These are phyloP conservation scores for Excoecaria agallocha DNA, from an alignment of 345 rosid genomes.

Conservation along the genomic window DNA sequence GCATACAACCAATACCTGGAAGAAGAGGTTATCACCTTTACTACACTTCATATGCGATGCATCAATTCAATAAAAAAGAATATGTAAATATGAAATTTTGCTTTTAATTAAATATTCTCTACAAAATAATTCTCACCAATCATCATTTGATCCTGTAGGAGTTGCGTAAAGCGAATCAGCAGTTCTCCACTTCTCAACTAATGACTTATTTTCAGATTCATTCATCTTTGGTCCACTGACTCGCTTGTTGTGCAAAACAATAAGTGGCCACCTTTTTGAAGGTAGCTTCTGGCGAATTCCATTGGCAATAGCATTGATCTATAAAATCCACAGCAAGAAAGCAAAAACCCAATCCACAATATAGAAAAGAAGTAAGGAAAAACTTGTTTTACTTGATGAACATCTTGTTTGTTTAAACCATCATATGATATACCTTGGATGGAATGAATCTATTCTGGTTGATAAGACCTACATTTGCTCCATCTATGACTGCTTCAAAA, in stretches of 20 bases:
- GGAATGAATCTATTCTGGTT: slow-evolving; percentile 49
- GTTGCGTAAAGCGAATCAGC: slow-evolving; percentile 63
- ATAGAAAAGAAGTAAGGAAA: neutral
- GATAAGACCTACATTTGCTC: slow-evolving; percentile 61
- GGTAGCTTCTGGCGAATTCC: slow-evolving; percentile 58
- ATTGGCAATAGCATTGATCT: slow-evolving; percentile 59
- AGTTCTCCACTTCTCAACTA: slow-evolving; percentile 59
- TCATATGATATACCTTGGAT: slow-evolving; percentile 40
- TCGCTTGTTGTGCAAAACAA: slow-evolving; percentile 60
- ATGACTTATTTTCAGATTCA: slow-evolving; percentile 35
- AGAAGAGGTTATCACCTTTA: slow-evolving; percentile 29
- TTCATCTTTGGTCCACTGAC: slow-evolving; percentile 45
- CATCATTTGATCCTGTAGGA: slow-evolving; percentile 71
- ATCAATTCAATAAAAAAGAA: slow-evolving; percentile 7
- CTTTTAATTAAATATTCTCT: neutral
- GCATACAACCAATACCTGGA: slow-evolving; percentile 91
- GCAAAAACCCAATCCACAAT: neutral
- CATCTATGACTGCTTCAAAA: slow-evolving; percentile 68
- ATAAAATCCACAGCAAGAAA: slow-evolving; percentile 10
- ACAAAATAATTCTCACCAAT: slow-evolving; percentile 48
- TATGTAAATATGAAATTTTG: slow-evolving; percentile 4
- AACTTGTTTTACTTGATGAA: neutral
- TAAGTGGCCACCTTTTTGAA: slow-evolving; percentile 62
- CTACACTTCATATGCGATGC: slow-evolving; percentile 17
- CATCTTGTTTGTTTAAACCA: slow-evolving; percentile 12